These are phyloP conservation scores for Amaranthus cruentus DNA, from an alignment of 148 eudicot species.

Conservation along the genomic window DNA sequence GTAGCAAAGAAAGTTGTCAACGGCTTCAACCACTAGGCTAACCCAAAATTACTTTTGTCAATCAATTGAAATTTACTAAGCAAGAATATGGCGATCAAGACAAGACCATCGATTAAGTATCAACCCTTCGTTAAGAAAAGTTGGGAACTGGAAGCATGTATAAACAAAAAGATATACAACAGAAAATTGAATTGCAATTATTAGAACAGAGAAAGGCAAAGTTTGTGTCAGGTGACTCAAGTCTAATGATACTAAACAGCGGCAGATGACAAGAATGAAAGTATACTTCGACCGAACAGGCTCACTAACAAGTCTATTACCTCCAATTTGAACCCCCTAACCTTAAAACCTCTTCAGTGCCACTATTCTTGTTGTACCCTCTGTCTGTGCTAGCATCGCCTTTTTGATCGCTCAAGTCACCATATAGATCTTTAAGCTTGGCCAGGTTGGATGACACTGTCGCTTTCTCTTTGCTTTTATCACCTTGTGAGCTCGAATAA, in stretches of 20 bases:
- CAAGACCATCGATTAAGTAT: too few relatives aligned
- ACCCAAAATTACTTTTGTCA: too few relatives aligned
- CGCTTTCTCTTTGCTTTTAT: slow-evolving; percentile 42
- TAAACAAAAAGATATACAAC: slow-evolving; percentile 12
- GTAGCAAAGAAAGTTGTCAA: too few relatives aligned
- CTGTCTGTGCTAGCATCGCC: slow-evolving; percentile 36
- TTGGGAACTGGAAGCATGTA: too few relatives aligned
- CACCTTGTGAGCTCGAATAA: slow-evolving; percentile 39
- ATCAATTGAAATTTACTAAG: too few relatives aligned
- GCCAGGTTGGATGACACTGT: slow-evolving; percentile 69
- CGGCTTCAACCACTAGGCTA: too few relatives aligned
- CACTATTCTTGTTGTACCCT: slow-evolving; percentile 41
- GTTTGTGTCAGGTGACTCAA: background rate
- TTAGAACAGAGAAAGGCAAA: background rate
- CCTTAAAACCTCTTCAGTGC: slow-evolving; percentile 74
- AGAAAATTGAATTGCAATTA: slow-evolving; percentile 17
- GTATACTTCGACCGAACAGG: background rate
- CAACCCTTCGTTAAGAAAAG: too few relatives aligned
- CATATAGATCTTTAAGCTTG: slow-evolving; percentile 81
- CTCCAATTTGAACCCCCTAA: slow-evolving; percentile 86
- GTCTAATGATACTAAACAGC: slow-evolving; percentile 4
- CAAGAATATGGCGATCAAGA: too few relatives aligned
- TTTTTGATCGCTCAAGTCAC: slow-evolving; percentile 54
- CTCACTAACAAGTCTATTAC: slow-evolving; percentile 22
- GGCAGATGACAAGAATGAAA: background rate